phyloP scores from a whole-genome alignment of 768 basidiomycete species.

The Leccinum uliginosum region DNA sequence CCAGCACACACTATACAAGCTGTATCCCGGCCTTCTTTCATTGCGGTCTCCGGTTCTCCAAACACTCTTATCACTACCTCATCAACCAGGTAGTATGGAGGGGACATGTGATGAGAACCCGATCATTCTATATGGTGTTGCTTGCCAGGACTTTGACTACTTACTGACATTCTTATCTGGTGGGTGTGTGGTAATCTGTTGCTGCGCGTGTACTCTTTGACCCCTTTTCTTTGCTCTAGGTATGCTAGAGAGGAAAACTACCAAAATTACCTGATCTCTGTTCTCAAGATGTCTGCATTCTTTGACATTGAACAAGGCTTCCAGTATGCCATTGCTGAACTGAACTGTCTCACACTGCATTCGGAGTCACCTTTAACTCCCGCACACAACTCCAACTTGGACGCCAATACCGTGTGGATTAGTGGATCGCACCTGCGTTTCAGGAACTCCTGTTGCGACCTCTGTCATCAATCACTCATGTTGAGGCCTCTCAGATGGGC shows the following conservation, averaged over 20 bases:
- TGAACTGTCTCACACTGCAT: too few relatives aligned
- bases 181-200: not conserved
- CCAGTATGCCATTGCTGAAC: not conserved
- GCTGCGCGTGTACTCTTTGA: not conserved
- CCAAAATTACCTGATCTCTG: not conserved
- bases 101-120: constrained; percentile 2
- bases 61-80: too few relatives aligned
- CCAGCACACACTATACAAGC: too few relatives aligned
- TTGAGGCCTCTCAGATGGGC: too few relatives aligned
- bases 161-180: not conserved
- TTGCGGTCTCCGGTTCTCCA: too few relatives aligned
- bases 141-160: not conserved
- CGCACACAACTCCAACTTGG: too few relatives aligned
- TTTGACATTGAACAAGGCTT: not conserved
- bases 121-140: not conserved
- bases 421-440: too few relatives aligned
- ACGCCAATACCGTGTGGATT: too few relatives aligned
- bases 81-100: not conserved
- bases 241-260: not conserved
- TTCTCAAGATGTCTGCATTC: not conserved
- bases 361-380: too few relatives aligned
- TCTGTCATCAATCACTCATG: too few relatives aligned
- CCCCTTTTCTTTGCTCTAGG: not conserved
- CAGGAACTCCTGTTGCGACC: too few relatives aligned
- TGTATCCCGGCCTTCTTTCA: too few relatives aligned